Base-by-base conservation (phyloP, 2,329 filamentous ascomycete genomes). In the Fusarium citri region DNA sequence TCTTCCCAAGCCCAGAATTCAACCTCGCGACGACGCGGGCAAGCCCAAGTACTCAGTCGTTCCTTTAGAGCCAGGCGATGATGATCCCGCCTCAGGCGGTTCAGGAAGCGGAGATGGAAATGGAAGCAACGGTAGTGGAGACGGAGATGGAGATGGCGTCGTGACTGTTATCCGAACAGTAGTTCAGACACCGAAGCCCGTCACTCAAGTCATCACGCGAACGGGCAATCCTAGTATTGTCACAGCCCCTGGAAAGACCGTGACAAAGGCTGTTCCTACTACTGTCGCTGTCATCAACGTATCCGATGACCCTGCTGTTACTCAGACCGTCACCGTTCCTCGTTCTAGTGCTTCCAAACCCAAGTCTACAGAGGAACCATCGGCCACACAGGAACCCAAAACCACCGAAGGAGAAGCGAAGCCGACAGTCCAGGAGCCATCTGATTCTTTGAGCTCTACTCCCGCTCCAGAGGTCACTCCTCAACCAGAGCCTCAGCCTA, bases 1-100 rank as follows among this genome's bases (percentile, higher is more conserved):
- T 10, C 72, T 80, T 5, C 79, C 79, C 12, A 76, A 69, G 26
- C 67, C 68, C 8, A 66, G 57, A 28, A 57, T 77, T 9, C 57
- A 67, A 45, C 64, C 60, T 45, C 78, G 78, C 22, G 75, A 71
- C 4, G 49, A 58, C 12, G 54, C 62, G 18, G 56, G 65, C n/a
- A 76, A 76, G 50, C 80, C 79, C 3, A 73, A 74, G 23, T 83
- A 82, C 50, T 80, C 79, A 5, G 79, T 83, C 30, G 79, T 83
- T 8, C 79, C 80, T 16, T 68, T 82, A n/a, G 79, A 80, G 51
- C 79, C 79, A 4, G 73, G 70, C 18, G 68, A 78, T 8, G 68
- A 73, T 25, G 70, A 74, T 16, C 62, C 72, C 8, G 66, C 59
- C 11, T 54, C 48, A 41, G 73, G 61, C 34, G 72, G 67, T 20